A percentile compares a stretch with the other conserved stretches of the same genome.
Conservation (phyloP, 495 filamentous ascomycete species). For the Penicillium mononematosum region DNA sequence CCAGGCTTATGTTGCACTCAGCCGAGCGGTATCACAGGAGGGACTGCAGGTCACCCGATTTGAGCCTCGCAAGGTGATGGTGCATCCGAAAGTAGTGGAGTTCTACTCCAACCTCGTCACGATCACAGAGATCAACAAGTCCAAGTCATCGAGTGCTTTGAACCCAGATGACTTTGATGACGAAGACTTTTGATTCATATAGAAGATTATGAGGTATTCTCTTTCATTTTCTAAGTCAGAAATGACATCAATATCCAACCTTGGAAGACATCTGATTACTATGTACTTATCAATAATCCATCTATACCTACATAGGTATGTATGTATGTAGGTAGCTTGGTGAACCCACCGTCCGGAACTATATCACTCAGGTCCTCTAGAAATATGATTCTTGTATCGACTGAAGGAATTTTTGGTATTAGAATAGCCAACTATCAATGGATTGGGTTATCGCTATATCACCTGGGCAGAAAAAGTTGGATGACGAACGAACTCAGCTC, state of each 20-base stretch:
- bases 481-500: too few species aligned
- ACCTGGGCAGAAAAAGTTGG: too few species aligned
- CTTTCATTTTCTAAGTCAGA: not conserved
- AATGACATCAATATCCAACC: conserved; percentile 1
- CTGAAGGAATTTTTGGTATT: too few species aligned
- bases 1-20: conserved; percentile 59
- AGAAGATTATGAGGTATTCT: not conserved
- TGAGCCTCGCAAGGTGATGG: conserved; percentile 88
- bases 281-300: not conserved
- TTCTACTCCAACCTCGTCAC: conserved; percentile 82
- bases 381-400: too few species aligned
- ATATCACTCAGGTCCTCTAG: too few species aligned
- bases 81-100: conserved; percentile 77
- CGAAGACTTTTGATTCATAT: conserved; percentile 25
- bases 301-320: too few species aligned
- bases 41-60: conserved; percentile 89
- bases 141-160: conserved; percentile 20
- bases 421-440: too few species aligned
- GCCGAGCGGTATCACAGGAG: conserved; percentile 79
- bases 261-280: not conserved
- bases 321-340: too few species aligned
- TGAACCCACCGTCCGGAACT: too few species aligned
- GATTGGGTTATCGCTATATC: too few species aligned
- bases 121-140: conserved; percentile 38
- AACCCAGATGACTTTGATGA: conserved; percentile 36